Evolutionary conservation across 2,329 filamentous ascomycete species (phyloP), one percentile per base, ranked within the genome.

Genomic region (Sporothrix dimorphospora): DNA sequence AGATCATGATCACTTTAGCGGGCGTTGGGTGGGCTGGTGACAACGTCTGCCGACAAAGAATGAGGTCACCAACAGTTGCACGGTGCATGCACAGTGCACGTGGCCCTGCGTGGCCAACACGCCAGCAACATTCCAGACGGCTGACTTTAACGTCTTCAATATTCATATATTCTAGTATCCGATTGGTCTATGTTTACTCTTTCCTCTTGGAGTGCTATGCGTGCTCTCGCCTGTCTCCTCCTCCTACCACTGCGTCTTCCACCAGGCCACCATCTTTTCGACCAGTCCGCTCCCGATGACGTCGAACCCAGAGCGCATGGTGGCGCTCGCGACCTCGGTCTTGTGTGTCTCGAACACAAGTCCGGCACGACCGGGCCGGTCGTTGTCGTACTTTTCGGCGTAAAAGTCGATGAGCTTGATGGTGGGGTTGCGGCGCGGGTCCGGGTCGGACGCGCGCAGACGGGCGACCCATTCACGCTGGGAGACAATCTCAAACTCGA

Each of bases 391-490:
- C 74, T 85, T 85, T 19, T 74, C 76, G 1, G 80, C 78, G 72
- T 87, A 88, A 79, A 86, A 89, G 55, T 86, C 85, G 0, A 87
- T 73, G 0, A 88, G 79, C 77, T 87, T 88, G 74, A 87, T 81
- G 0, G 84, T 82, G 12, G 86, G 86, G 74, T 88, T 88, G 49
- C 86, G 81, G 0, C 65, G 65, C n/a, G 68, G 83, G 57, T 83
- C 65, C 55, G 71, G 34, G 45, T 76, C 40, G 57, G 74, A 85
- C 2, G 74, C 79, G 2, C 83, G 79, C 7, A 88, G 77, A 0
- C 82, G 78, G 0, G 76, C 74, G 34, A 87, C 77, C 85, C 85
- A 86, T 72, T 85, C 81, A 9, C 76, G 77, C 0, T 80, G 79
- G 4, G 81, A 77, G 0, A 87, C 83, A 3, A 81, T 80, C 1